phyloP scores from a whole-genome alignment of 2,329 filamentous ascomycete genomes.

The Xylaria sp. region DNA sequence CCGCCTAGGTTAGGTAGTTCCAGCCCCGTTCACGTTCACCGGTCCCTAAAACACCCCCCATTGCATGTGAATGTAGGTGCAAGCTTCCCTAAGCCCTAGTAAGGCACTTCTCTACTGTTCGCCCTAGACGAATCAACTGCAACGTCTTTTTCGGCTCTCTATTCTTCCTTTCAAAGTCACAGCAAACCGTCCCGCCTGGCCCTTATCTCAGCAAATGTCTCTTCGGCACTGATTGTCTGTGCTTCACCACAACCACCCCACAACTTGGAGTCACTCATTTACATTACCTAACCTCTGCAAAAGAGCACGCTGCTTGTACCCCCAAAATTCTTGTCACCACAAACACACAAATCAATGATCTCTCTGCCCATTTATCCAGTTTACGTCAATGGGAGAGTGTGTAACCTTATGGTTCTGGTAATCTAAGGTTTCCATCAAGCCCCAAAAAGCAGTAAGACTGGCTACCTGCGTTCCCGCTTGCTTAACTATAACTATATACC shows the following conservation, averaged over 20 bases:
- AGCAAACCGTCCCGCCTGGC: background rate
- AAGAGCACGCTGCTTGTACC: slow-evolving; percentile 36
- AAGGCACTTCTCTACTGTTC: slow-evolving; percentile 3
- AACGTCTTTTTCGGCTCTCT: background rate
- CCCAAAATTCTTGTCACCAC: slow-evolving; percentile 5
- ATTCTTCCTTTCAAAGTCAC: background rate
- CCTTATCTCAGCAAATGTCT: slow-evolving; percentile 1
- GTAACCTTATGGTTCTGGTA: background rate
- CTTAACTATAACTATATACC: background rate
- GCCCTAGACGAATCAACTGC: background rate
- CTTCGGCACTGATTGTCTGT: slow-evolving; percentile 35
- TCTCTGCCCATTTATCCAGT: slow-evolving; percentile 7
- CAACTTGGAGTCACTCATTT: slow-evolving; percentile 12
- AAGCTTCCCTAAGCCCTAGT: background rate
- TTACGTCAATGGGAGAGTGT: background rate
- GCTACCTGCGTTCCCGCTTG: slow-evolving; percentile 3
- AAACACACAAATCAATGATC: slow-evolving; percentile 2
- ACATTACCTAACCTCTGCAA: slow-evolving; percentile 20
- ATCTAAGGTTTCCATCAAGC: slow-evolving; percentile 13
- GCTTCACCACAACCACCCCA: slow-evolving; percentile 23
- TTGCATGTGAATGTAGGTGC: slow-evolving; percentile 16
- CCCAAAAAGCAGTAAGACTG: background rate
- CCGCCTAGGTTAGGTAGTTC: slow-evolving; percentile 6
- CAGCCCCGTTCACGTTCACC: background rate
- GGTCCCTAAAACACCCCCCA: background rate